Conservation (phyloP, 148 eudicot genomes). For the Diospyros lotus region DNA sequence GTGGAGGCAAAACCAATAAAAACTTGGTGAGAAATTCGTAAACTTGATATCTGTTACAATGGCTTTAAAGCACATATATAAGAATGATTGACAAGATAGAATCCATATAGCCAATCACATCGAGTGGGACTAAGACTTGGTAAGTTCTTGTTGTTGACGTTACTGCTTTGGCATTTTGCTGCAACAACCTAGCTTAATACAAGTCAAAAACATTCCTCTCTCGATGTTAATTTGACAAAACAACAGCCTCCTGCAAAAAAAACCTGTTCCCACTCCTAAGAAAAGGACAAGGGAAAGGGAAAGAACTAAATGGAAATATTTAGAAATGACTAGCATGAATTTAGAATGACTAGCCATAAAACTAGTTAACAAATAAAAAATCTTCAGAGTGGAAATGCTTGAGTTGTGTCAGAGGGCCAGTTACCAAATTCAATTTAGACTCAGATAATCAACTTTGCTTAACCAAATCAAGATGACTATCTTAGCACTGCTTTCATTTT, state of each 20-base stretch:
- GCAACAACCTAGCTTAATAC: background rate
- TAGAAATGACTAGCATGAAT: background rate
- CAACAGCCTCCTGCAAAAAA: background rate
- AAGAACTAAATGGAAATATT: background rate
- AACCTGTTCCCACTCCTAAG: background rate
- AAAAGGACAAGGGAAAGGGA: background rate
- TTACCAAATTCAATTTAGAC: background rate
- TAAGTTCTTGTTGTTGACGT: no score
- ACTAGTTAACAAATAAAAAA: background rate
- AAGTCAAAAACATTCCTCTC: background rate
- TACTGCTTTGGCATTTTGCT: background rate
- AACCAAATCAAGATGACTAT: background rate
- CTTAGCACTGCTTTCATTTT: background rate
- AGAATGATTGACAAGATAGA: no score
- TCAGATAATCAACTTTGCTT: background rate
- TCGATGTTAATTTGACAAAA: background rate
- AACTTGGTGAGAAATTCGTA: no score
- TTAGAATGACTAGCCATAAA: background rate
- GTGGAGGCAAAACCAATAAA: no score
- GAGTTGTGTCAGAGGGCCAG: background rate
- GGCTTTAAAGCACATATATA: no score
- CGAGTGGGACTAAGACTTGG: no score
- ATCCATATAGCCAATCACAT: no score
- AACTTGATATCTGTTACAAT: no score
- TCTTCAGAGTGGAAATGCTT: background rate